Conservation (phyloP, 2,329 filamentous ascomycete genomes). For the Diaporthe vaccinii region DNA sequence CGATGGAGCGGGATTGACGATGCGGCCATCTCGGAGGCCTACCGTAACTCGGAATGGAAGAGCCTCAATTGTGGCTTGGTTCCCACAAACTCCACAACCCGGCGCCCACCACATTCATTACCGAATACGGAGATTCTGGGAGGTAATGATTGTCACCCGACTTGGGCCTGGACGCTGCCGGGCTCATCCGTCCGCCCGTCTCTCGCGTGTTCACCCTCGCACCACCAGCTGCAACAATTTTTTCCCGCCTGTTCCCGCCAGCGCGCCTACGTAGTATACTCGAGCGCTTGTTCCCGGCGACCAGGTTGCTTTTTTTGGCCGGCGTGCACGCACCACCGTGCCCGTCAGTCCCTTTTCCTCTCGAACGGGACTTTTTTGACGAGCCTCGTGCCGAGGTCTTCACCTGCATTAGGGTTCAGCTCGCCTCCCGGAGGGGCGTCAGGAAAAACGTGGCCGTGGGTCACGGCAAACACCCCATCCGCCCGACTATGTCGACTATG, state of each 20-base stretch:
- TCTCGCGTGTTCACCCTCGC: constrained; percentile 17
- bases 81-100: constrained; percentile 35
- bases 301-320: constrained; percentile 17
- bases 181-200: constrained; percentile 32
- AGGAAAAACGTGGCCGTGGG: constrained; percentile 36
- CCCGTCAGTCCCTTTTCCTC: not conserved
- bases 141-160: constrained; percentile 27
- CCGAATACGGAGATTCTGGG: constrained; percentile 28
- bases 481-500: constrained; percentile 16
- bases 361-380: constrained; percentile 7
- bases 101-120: constrained; percentile 30
- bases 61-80: constrained; percentile 40
- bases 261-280: constrained; percentile 20
- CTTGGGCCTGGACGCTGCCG: not conserved
- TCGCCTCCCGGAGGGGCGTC: constrained; percentile 27
- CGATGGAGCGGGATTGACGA: constrained; percentile 29
- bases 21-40: constrained; percentile 40
- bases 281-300: constrained; percentile 17
- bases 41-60: constrained; percentile 37
- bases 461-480: constrained; percentile 7
- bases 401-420: constrained; percentile 30
- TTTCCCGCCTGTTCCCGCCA: constrained; percentile 17
- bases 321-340: not conserved
- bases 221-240: not conserved
- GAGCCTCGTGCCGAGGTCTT: constrained; percentile 13